phyloP scores from a whole-genome alignment of 208 protist species.

The Trichomonas vaginalis region DNA sequence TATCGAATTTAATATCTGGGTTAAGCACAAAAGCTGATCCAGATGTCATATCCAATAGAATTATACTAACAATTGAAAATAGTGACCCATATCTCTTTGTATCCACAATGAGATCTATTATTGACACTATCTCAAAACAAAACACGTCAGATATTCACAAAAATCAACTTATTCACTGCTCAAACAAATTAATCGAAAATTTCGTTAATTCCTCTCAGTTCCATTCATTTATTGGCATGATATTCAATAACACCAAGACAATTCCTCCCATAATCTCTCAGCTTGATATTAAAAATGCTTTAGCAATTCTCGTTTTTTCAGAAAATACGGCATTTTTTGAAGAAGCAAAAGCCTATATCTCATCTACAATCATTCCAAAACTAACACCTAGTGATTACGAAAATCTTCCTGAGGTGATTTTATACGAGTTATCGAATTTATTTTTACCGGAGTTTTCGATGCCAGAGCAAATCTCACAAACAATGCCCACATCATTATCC shows the following conservation, averaged over 20 bases:
- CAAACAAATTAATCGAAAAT: not conserved
- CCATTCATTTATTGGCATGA: not conserved
- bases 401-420: not conserved
- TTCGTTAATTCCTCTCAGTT: not conserved
- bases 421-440: not conserved
- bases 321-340: not conserved
- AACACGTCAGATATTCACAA: not conserved
- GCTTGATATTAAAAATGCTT: not conserved
- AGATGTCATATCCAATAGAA: not conserved
- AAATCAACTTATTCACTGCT: not conserved
- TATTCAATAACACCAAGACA: not conserved
- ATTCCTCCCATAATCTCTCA: not conserved
- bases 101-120: not conserved
- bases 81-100: not conserved
- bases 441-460: not conserved
- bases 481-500: not conserved
- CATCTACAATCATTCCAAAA: not conserved
- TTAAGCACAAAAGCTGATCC: not conserved
- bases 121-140: not conserved
- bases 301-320: not conserved
- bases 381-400: not conserved
- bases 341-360: not conserved
- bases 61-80: not conserved
- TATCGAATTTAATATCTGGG: not conserved
- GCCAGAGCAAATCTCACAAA: not conserved